These are phyloP conservation scores for Melampsora larici-populina DNA, from an alignment of 1,284 basidiomycete species.

Conservation along the genomic window DNA sequence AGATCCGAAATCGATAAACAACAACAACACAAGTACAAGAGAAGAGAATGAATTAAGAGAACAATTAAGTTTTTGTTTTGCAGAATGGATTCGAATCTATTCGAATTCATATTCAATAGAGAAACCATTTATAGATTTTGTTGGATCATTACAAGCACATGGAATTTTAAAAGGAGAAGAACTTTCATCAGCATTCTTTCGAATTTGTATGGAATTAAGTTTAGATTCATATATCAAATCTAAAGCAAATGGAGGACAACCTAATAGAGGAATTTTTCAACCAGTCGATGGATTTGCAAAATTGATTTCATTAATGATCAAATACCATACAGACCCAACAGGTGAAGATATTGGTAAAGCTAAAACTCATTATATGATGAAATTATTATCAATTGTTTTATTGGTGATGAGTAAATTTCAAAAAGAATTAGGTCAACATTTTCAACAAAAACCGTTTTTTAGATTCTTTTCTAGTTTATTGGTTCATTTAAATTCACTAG, in stretches of 20 bases:
- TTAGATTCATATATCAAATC: conserved; percentile 88
- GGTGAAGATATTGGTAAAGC: conserved; percentile 85
- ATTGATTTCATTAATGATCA: conserved; percentile 96
- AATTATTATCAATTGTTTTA: conserved; percentile 95
- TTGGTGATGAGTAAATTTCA: conserved; percentile 91
- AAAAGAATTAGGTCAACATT: conserved; percentile 82
- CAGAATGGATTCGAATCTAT: conserved; percentile 90
- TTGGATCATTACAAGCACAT: conserved; percentile 91
- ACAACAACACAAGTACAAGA: conserved; percentile 4
- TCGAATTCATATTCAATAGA: conserved; percentile 84
- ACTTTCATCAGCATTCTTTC: conserved; percentile 94
- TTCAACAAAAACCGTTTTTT: conserved; percentile 98
- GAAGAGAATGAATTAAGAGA: conserved; percentile 55
- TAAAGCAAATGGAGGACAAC: conserved; percentile 70
- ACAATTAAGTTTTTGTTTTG: conserved; percentile 61
- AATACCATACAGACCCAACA: conserved; percentile 89
- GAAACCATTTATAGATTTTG: conserved; percentile 94
- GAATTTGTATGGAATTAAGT: conserved; percentile 92
- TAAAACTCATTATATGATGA: conserved; percentile 94
- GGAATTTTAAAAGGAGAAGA: conserved; percentile 96
- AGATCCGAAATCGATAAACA: conserved; percentile 9
- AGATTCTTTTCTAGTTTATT: conserved; percentile 96
- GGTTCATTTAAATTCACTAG: conserved; percentile 82
- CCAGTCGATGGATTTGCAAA: conserved; percentile 93
- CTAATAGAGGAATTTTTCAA: conserved; percentile 70